A percentile compares a stretch with the other conserved stretches of the same genome.
Conservation (phyloP, 2,329 filamentous ascomycete species). For the Penicillium sp. region DNA sequence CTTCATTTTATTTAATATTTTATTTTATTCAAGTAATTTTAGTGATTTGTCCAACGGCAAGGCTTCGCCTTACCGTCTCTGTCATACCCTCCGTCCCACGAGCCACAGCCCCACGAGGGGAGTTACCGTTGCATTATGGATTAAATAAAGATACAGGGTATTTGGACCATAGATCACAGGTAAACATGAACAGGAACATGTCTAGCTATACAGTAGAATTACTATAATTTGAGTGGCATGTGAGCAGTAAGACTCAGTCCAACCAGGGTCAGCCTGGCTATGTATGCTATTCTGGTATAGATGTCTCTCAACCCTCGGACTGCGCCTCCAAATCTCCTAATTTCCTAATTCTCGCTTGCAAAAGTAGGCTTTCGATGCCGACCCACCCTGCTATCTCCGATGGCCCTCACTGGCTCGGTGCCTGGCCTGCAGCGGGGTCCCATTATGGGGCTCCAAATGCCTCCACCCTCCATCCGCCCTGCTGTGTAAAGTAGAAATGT, state of each 20-base stretch:
- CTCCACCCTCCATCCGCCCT: not conserved
- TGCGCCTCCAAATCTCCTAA: not conserved
- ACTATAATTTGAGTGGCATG: not conserved
- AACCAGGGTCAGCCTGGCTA: not conserved
- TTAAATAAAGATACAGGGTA: not conserved
- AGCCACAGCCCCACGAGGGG: constrained; percentile 14
- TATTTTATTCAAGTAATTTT: too few species aligned
- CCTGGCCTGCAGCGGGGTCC: not conserved
- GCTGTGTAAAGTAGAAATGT: constrained; percentile 9
- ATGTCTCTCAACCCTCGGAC: not conserved
- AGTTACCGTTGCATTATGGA: not conserved
- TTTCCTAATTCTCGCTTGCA: constrained; percentile 10
- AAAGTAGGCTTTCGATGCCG: constrained; percentile 5
- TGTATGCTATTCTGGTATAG: not conserved
- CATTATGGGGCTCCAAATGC: constrained; percentile 10
- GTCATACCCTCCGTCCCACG: constrained; percentile 6
- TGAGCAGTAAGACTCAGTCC: not conserved
- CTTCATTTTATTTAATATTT: too few species aligned
- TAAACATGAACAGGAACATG: too few species aligned
- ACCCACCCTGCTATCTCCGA: constrained; percentile 3
- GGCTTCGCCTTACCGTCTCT: not conserved
- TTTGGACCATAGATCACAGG: too few species aligned
- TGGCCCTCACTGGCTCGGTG: not conserved
- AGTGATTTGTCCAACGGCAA: not conserved
- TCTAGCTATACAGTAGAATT: too few species aligned